These are phyloP conservation scores for Aspergillus ruber DNA, from an alignment of 2,329 filamentous ascomycete genomes.

Conservation along the genomic window DNA sequence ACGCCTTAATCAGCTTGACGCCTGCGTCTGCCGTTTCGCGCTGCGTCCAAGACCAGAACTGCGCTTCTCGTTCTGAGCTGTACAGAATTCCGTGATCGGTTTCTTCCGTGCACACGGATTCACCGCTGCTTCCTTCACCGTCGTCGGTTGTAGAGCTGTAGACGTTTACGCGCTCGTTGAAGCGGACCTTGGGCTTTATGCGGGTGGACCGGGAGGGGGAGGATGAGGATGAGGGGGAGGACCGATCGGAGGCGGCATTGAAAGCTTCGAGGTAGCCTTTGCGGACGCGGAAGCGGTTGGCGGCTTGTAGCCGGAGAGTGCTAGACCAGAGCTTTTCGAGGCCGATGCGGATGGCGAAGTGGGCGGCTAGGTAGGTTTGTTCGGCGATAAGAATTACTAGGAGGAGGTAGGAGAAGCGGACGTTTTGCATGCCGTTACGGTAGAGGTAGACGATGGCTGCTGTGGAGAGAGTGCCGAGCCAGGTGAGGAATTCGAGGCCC, in stretches of 20 bases:
- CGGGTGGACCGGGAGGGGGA: conserved; percentile 7
- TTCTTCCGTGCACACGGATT: conserved; percentile 11
- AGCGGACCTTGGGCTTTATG: conserved; percentile 21
- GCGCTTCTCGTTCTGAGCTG: conserved; percentile 37
- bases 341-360: conserved; percentile 62
- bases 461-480: conserved; percentile 84
- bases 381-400: conserved; percentile 75
- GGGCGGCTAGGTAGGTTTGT: conserved; percentile 71
- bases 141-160: conserved; percentile 19
- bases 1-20: conserved; percentile 44
- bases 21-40: conserved; percentile 48
- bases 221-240: conserved; percentile 2
- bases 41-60: conserved; percentile 50
- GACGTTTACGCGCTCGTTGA: conserved; percentile 28
- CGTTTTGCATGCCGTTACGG: conserved; percentile 58
- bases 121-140: conserved; percentile 19
- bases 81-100: conserved; percentile 19
- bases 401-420: conserved; percentile 70
- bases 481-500: conserved; percentile 80
- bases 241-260: conserved; percentile 3
- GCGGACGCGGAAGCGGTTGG: conserved; percentile 69
- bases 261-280: conserved; percentile 61
- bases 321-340: conserved; percentile 75
- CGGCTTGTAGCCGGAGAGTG: conserved; percentile 73
- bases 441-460: conserved; percentile 87